These are phyloP conservation scores for Quercus alba DNA, from an alignment of 306 rosid genomes.

Conservation along the genomic window DNA sequence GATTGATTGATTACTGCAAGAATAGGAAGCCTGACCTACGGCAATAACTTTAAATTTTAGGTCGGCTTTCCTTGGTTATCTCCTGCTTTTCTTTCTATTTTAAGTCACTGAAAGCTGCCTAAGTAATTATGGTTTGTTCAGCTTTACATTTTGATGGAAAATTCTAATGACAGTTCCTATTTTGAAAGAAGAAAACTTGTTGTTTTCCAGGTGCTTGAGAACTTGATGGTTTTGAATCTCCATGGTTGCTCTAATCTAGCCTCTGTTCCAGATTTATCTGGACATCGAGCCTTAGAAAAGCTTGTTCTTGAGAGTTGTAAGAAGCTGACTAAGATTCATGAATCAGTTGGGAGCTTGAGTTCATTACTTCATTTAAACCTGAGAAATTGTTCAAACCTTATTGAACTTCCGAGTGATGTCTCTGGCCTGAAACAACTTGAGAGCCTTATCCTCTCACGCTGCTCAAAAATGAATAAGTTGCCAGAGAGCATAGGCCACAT, in stretches of 20 bases:
- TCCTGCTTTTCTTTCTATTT: no score
- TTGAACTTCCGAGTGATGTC: constrained; percentile 43
- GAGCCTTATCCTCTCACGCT: constrained; percentile 35
- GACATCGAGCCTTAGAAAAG: constrained; percentile 42
- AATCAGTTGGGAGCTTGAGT: constrained; percentile 37
- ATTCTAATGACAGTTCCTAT: no score
- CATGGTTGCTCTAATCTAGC: constrained; percentile 24
- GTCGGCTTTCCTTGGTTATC: no score
- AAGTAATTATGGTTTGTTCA: no score
- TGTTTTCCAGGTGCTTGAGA: constrained; percentile 31
- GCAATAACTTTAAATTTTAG: no score
- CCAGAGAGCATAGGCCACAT: constrained; percentile 40
- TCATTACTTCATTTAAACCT: constrained; percentile 46
- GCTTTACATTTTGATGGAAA: no score
- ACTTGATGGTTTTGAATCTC: constrained; percentile 50
- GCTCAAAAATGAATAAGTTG: constrained; percentile 35
- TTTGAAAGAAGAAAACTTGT: no score
- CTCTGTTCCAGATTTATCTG: constrained; percentile 52
- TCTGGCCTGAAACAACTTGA: constrained; percentile 54
- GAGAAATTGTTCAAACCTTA: constrained; percentile 31
- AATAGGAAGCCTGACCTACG: no score
- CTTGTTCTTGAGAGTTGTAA: constrained; percentile 45
- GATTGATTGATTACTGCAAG: no score
- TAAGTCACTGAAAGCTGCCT: no score
- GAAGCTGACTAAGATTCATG: constrained; percentile 41